Percentiles rank a stretch among this genome's conserved stretches.
Conservation (phyloP, 164 flowering plant genomes). For the Houttuynia cordata region DNA sequence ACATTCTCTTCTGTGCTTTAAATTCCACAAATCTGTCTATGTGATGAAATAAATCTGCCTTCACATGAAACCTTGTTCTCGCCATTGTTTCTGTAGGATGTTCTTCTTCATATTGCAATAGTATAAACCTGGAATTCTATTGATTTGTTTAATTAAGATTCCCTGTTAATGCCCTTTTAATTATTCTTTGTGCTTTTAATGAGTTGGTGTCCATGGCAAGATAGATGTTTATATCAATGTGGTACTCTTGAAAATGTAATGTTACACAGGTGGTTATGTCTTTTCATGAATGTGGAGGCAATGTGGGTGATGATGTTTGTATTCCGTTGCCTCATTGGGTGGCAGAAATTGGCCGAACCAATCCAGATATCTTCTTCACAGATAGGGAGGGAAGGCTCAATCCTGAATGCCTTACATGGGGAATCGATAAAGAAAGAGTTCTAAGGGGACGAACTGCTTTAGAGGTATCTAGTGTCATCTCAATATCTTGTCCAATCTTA, state of each 20-base stretch:
- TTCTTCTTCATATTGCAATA: no score
- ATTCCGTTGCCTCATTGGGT: constrained; percentile 89
- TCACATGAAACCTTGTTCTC: background rate
- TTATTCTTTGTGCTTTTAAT: no score
- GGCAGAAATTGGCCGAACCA: constrained; percentile 67
- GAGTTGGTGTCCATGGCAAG: no score
- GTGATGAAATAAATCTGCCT: no score
- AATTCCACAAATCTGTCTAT: no score
- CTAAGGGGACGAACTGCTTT: constrained; percentile 87
- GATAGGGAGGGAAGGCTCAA: constrained; percentile 82
- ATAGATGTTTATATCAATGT: no score
- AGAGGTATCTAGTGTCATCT: constrained; percentile 42
- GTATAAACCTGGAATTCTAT: no score
- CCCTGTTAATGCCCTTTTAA: no score
- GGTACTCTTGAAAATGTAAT: background rate
- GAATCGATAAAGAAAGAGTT: constrained; percentile 82
- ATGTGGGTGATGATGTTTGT: constrained; percentile 77
- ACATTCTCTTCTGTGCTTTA: no score
- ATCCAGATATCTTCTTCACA: constrained; percentile 74
- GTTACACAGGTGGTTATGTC: constrained; percentile 58
- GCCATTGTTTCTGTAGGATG: background rate
- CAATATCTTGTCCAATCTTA: no score
- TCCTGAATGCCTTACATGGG: constrained; percentile 95
- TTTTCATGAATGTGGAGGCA: constrained; percentile 93
- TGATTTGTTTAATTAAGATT: no score